Evolutionary conservation across 768 basidiomycete genomes (phyloP).

Genomic region (Podaxis pistillaris): DNA sequence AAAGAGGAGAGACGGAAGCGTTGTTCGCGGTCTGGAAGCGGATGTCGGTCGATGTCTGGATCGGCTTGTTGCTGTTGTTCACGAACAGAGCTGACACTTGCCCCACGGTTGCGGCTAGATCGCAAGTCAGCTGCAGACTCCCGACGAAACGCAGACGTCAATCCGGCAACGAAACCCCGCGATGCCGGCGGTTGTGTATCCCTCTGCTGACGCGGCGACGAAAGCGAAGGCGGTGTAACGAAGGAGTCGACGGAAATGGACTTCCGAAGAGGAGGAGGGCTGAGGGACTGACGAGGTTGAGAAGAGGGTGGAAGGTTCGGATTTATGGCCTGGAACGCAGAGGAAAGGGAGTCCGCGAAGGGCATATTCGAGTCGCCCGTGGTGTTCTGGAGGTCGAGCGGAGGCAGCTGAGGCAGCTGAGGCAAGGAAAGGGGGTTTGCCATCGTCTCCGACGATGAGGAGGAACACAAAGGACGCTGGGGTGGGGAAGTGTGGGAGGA

Average conservation of each 20-base stretch:
- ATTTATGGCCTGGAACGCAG: constrained; percentile 39
- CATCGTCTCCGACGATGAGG: constrained; percentile 14
- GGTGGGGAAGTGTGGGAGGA: constrained; percentile 6
- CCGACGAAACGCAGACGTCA: constrained; percentile 10
- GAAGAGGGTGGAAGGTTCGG: constrained; percentile 23
- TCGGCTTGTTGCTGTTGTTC: constrained; percentile 40
- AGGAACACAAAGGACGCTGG: not conserved
- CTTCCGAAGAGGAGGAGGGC: constrained; percentile 55
- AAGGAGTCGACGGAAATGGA: constrained; percentile 80
- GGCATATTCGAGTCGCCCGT: constrained; percentile 28
- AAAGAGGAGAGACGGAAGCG: constrained; percentile 47
- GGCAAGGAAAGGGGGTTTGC: constrained; percentile 21
- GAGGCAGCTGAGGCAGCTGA: constrained; percentile 22
- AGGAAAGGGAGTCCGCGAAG: constrained; percentile 41
- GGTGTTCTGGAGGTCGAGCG: constrained; percentile 24
- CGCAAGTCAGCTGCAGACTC: constrained; percentile 24
- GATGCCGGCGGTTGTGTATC: not conserved
- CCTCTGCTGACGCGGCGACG: not conserved
- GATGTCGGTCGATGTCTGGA: constrained; percentile 54
- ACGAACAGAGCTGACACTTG: constrained; percentile 50
- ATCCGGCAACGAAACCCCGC: constrained; percentile 10
- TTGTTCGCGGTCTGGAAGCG: constrained; percentile 36
- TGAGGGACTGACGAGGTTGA: constrained; percentile 23
- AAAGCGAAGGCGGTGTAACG: constrained; percentile 30
- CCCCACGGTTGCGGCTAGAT: constrained; percentile 50